Percentiles rank a stretch among this genome's conserved stretches.
These are phyloP conservation scores for Beta macrorhiza DNA, from an alignment of 179 eudicot species.

Conservation along the genomic window DNA sequence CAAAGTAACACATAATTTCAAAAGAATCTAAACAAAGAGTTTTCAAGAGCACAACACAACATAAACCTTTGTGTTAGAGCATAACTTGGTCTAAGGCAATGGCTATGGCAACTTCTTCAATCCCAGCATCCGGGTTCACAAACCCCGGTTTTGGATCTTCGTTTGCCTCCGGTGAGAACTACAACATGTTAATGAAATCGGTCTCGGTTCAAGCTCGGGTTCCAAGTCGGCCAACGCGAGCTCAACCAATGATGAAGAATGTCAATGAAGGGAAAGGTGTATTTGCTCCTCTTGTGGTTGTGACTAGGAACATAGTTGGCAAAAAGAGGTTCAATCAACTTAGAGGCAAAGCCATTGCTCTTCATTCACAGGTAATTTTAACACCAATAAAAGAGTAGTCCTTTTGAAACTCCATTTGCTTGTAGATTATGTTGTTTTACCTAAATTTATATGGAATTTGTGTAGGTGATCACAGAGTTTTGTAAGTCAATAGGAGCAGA, in stretches of 20 bases:
- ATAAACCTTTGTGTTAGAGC: not conserved
- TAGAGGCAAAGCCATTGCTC: slow-evolving; percentile 94
- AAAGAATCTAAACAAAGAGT: not conserved
- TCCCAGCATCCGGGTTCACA: slow-evolving; percentile 41
- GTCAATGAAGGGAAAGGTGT: slow-evolving; percentile 90
- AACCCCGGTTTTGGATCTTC: slow-evolving; percentile 39
- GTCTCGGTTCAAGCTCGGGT: slow-evolving; percentile 38
- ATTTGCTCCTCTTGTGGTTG: slow-evolving; percentile 80
- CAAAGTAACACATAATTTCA: not conserved
- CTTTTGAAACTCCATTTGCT: not conserved
- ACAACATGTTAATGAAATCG: slow-evolving; percentile 37
- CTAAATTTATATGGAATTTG: not conserved
- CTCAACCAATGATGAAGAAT: slow-evolving; percentile 75
- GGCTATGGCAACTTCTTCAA: slow-evolving; percentile 43
- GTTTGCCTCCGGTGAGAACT: slow-evolving; percentile 65
- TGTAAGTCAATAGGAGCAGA: slow-evolving; percentile 98
- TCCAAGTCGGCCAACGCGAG: slow-evolving; percentile 42
- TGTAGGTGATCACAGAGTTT: slow-evolving; percentile 92
- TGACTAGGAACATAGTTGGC: slow-evolving; percentile 66
- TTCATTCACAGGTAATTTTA: slow-evolving; percentile 81
- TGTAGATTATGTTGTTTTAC: not conserved
- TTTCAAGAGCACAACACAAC: slow-evolving; percentile 1
- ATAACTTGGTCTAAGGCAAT: not conserved
- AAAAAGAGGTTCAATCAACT: slow-evolving; percentile 89
- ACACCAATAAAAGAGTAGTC: not conserved